A percentile compares a stretch with the other conserved stretches of the same genome.
phyloP scores from a whole-genome alignment of 1,139 yeast genomes.

The Scheffersomyces lignicola region DNA sequence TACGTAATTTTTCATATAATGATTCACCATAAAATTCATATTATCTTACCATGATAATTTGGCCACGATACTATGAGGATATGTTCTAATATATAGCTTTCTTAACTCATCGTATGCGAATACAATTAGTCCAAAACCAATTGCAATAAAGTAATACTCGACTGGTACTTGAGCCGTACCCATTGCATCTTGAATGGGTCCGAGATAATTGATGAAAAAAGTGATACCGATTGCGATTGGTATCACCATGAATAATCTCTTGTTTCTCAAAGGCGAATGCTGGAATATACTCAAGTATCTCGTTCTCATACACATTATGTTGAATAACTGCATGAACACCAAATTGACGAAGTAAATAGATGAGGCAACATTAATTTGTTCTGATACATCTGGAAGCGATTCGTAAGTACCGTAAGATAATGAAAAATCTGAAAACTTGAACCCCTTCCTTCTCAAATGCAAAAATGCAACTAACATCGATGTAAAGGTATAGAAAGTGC shows the following conservation, averaged over 20 bases:
- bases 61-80: slow-evolving; percentile 40
- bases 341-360: slow-evolving; percentile 51
- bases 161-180: slow-evolving; percentile 44
- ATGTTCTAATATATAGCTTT: slow-evolving; percentile 36
- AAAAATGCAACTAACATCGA: slow-evolving; percentile 45
- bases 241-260: slow-evolving; percentile 29
- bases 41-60: slow-evolving; percentile 42
- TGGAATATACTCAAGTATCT: slow-evolving; percentile 46
- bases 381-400: slow-evolving; percentile 21
- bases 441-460: slow-evolving; percentile 39
- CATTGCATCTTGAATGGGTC: slow-evolving; percentile 39
- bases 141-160: slow-evolving; percentile 48
- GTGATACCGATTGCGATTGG: slow-evolving; percentile 42
- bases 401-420: slow-evolving; percentile 40
- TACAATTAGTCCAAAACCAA: slow-evolving; percentile 45
- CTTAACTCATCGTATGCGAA: slow-evolving; percentile 44
- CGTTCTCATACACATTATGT: slow-evolving; percentile 47
- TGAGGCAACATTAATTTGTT: slow-evolving; percentile 35
- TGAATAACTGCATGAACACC: slow-evolving; percentile 52
- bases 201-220: slow-evolving; percentile 48
- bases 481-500: slow-evolving; percentile 42
- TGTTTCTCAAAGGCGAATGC: slow-evolving; percentile 27
- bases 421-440: slow-evolving; percentile 34
- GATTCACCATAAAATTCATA: too few relatives aligned
- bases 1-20: too few relatives aligned